Evolutionary conservation across 1,284 basidiomycete genomes (phyloP).

Genomic region (Cryptococcus deneoformans): DNA sequence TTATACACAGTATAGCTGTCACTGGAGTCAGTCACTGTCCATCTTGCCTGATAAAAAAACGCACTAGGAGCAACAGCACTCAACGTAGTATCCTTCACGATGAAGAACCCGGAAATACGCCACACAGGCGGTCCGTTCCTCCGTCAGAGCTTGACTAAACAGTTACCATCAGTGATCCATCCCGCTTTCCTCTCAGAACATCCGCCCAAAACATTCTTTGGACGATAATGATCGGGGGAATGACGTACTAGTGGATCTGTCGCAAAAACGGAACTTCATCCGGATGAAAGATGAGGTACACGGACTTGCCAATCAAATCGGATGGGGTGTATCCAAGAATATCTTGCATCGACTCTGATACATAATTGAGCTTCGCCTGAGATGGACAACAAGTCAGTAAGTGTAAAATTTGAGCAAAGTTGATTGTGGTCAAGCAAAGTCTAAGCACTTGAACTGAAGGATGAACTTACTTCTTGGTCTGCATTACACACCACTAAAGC

Average conservation of each 20-base stretch:
- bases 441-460: neutral
- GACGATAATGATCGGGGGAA: neutral
- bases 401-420: neutral
- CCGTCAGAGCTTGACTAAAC: conserved; percentile 20
- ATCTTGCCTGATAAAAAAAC: conserved; percentile 1
- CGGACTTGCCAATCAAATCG: conserved; percentile 34
- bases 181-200: neutral
- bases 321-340: conserved; percentile 36
- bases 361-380: conserved; percentile 28
- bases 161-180: neutral
- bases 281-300: conserved; percentile 36
- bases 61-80: conserved; percentile 23
- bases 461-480: conserved; percentile 13
- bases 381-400: neutral
- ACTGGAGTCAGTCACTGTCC: neutral
- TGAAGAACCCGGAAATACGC: conserved; percentile 32
- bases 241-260: conserved; percentile 37
- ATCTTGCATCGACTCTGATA: conserved; percentile 36
- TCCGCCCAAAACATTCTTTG: neutral
- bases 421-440: too few relatives aligned
- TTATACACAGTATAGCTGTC: conserved; percentile 19
- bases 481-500: conserved; percentile 13
- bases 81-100: conserved; percentile 34
- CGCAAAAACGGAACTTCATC: conserved; percentile 32
- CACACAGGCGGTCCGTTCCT: conserved; percentile 33